Percentiles rank a stretch among this genome's conserved stretches.
Evolutionary conservation across 306 rosid genomes (phyloP).

Genomic region (Castanospermum australe): DNA sequence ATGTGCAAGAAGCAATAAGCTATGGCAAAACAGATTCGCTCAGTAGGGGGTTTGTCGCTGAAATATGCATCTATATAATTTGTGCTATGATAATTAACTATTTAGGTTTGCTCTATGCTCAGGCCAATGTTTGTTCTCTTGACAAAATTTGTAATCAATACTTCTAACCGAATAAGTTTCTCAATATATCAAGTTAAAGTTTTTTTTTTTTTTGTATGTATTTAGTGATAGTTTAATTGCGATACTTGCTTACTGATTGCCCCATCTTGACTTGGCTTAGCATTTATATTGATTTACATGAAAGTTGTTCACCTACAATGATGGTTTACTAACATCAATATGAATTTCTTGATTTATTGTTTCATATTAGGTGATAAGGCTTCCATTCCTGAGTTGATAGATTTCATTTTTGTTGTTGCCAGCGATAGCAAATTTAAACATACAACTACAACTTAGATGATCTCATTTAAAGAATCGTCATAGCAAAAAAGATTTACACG

Average conservation of each 20-base stretch:
- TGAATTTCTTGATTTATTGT: constrained; percentile 5
- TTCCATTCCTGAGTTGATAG: constrained; percentile 52
- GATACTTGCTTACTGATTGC: neutral
- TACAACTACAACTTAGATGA: too few relatives aligned
- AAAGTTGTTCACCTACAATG: neutral
- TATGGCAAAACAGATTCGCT: too few relatives aligned
- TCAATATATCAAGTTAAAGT: too few relatives aligned
- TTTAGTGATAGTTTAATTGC: neutral
- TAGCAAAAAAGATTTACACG: too few relatives aligned
- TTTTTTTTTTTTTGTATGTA: too few relatives aligned
- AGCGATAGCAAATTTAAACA: too few relatives aligned
- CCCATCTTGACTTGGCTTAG: neutral
- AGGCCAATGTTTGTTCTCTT: neutral
- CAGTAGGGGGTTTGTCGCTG: too few relatives aligned
- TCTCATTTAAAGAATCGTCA: too few relatives aligned
- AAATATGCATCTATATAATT: too few relatives aligned
- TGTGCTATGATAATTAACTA: neutral
- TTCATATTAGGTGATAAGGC: constrained; percentile 56
- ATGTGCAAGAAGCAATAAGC: too few relatives aligned
- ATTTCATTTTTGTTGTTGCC: constrained; percentile 57
- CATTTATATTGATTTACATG: neutral
- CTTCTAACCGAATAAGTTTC: too few relatives aligned
- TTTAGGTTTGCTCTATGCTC: neutral
- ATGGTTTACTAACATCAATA: neutral
- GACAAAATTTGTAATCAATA: neutral